Percentiles rank a stretch among this genome's conserved stretches.
phyloP scores from a whole-genome alignment of 2,329 filamentous ascomycete genomes.

The Piedraia hortae region DNA sequence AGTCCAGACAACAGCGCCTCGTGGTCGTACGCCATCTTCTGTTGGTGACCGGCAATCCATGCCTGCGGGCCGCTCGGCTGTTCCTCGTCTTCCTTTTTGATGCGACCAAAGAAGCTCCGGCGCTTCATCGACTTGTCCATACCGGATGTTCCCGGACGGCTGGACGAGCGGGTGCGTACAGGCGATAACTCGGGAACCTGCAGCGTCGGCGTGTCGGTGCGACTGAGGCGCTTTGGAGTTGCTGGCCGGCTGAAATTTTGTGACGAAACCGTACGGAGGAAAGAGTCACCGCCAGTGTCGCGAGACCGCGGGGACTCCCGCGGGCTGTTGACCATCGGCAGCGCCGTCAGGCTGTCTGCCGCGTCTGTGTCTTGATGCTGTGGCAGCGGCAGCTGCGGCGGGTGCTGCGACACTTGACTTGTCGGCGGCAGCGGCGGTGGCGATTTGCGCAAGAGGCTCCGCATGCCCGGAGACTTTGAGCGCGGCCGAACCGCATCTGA shows the following conservation, averaged over 20 bases:
- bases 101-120: constrained; percentile 10
- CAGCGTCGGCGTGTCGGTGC: constrained; percentile 2
- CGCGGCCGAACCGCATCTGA: too few relatives aligned
- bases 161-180: constrained; percentile 1
- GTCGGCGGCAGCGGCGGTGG: too few relatives aligned
- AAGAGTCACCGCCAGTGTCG: too few relatives aligned
- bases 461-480: too few relatives aligned
- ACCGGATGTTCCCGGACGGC: constrained; percentile 1
- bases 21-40: constrained; percentile 28
- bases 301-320: too few relatives aligned
- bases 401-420: too few relatives aligned
- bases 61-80: constrained; percentile 16
- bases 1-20: constrained; percentile 22
- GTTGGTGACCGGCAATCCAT: constrained; percentile 31
- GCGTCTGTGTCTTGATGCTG: too few relatives aligned
- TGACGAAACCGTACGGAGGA: too few relatives aligned
- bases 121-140: constrained; percentile 7
- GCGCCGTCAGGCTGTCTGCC: too few relatives aligned
- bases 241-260: constrained; percentile 1
- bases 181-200: constrained; percentile 1
- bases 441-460: too few relatives aligned
- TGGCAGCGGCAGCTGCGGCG: too few relatives aligned
- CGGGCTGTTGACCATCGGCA: too few relatives aligned
- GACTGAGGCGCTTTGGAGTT: constrained; percentile 2
- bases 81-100: constrained; percentile 10